Evolutionary conservation across 2,329 filamentous ascomycete species (phyloP), one percentile per base, ranked within the genome.

Genomic region (Aspergillus unguis): DNA sequence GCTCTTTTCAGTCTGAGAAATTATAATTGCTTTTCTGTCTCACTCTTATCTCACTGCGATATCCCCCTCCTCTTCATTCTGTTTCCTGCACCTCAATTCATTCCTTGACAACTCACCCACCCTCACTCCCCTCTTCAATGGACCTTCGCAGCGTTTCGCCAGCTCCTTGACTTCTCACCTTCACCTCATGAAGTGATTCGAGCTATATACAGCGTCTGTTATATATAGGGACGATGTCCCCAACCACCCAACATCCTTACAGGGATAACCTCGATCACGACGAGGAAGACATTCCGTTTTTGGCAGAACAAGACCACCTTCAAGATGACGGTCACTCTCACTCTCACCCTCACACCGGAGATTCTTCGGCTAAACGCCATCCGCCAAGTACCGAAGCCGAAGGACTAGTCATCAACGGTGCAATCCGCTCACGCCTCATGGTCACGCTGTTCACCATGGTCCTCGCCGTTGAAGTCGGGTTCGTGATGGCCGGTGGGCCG

Each of bases 401-500:
- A 47, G 48, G 17, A 45, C 48, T 56, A 53, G 44, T 44, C 26
- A 56, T 60, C 36, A 52, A 58, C 32, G 58, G 60, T n/a, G 65
- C 64, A 3, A 60, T 72, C 35, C 66, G 64, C 26, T 60, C 66
- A 23, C 70, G 70, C 3, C 62, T 78, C 9, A 69, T 72, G 56
- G 62, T 75, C 41, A 66, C 68, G 36, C 62, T 79, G 26, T 69
- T 78, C 54, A 62, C 69, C 32, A 71, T 78, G 56, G 61, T 75
- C 5, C 64, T 75, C 25, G 64, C 70, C 27, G 65, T 77, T 53
- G 76, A 79, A 54, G 64, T 77, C 10, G 77, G 76, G 28, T 66
- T 71, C 7, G 73, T 72, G 54, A 73, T 79, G 52, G 62, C 72
- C 25, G 66, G 72, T 11, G 71, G 75, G 0, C 76, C 77, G 3